Evolutionary conservation across 352 stramenopile genomes (phyloP).

Genomic region (Globisporangium alternatum): DNA sequence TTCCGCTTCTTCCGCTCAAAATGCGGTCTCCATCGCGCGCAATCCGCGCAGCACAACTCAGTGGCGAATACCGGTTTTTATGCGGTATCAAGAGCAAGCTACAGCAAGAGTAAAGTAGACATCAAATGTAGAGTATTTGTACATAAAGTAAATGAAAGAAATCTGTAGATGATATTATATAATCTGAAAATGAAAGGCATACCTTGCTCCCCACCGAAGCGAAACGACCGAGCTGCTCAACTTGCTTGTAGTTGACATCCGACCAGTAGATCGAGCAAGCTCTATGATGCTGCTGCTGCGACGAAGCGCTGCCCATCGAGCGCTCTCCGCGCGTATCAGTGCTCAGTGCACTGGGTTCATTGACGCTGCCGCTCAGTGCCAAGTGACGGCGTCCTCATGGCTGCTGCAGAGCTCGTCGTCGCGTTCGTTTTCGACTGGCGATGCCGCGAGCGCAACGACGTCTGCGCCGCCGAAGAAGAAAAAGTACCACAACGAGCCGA

Average conservation of each 20-base stretch:
- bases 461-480: constrained; percentile 29
- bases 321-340: neutral
- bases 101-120: neutral
- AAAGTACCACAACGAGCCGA: constrained; percentile 68
- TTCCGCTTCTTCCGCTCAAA: constrained; percentile 3
- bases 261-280: neutral
- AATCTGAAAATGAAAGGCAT: neutral
- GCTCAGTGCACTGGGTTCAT: neutral
- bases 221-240: neutral
- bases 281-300: constrained; percentile 2
- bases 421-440: constrained; percentile 4
- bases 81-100: neutral
- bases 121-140: neutral
- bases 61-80: neutral
- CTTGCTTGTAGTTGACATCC: neutral
- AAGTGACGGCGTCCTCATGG: neutral
- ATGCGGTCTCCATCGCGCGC: neutral
- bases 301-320: constrained; percentile 4
- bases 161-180: neutral
- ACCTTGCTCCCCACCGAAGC: neutral
- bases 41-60: constrained; percentile 2
- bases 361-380: neutral
- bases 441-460: neutral
- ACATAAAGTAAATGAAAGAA: no score
- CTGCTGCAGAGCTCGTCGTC: constrained; percentile 2